These are phyloP conservation scores for Aspergillus awamori DNA, from an alignment of 2,329 filamentous ascomycete species.

Conservation along the genomic window DNA sequence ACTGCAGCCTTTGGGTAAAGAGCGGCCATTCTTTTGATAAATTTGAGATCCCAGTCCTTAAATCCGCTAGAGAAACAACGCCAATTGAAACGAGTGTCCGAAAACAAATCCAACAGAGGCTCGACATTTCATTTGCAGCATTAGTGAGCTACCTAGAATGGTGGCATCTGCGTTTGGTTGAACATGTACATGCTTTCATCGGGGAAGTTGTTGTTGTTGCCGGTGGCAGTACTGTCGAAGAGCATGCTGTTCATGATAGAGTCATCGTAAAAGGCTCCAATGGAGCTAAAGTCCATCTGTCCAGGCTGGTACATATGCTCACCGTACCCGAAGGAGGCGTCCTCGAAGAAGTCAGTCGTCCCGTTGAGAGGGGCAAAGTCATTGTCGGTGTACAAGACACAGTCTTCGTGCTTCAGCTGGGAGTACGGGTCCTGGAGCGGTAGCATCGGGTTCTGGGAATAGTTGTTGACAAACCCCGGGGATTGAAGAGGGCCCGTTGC, in stretches of 20 bases:
- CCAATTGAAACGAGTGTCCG: neutral
- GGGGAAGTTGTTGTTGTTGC: neutral
- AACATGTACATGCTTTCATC: slow-evolving; percentile 2
- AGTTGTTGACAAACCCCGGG: slow-evolving; percentile 5
- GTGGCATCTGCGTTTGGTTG: slow-evolving; percentile 3
- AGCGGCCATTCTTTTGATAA: neutral
- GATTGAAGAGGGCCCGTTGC: slow-evolving; percentile 5
- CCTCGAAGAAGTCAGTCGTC: slow-evolving; percentile 6
- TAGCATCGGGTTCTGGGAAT: slow-evolving; percentile 4
- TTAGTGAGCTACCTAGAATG: neutral
- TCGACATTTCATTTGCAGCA: neutral
- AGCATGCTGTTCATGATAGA: slow-evolving; percentile 7
- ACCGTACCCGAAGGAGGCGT: slow-evolving; percentile 5
- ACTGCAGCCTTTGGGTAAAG: neutral
- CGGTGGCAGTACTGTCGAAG: neutral
- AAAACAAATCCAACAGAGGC: neutral
- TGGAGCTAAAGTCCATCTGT: neutral
- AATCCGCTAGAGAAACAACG: neutral
- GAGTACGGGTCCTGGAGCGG: slow-evolving; percentile 6
- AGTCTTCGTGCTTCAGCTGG: slow-evolving; percentile 7
- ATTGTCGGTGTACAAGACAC: slow-evolving; percentile 8
- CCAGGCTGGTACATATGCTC: slow-evolving; percentile 6
- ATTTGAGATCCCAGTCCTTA: neutral
- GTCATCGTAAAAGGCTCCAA: slow-evolving; percentile 6
- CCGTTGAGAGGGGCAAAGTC: slow-evolving; percentile 8